These are phyloP conservation scores for Sporobolomyces pararoseus DNA, from an alignment of 768 basidiomycete species.

Conservation along the genomic window DNA sequence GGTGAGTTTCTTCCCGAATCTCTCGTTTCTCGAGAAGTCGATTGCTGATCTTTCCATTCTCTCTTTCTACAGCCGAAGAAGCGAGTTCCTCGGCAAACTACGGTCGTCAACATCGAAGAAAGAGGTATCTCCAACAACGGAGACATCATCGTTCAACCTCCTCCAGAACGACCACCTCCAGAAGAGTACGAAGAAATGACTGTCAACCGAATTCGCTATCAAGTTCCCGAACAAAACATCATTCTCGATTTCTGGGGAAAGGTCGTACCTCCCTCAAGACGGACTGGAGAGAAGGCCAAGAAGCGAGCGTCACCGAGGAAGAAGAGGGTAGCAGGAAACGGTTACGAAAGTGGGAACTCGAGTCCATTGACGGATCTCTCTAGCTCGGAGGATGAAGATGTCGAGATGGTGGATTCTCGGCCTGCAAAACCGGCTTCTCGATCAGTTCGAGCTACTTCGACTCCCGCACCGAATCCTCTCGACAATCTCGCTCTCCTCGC, in stretches of 20 bases:
- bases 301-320: constrained; percentile 14
- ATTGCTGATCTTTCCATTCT: neutral
- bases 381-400: constrained; percentile 21
- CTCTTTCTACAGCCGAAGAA: constrained; percentile 26
- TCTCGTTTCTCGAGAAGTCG: neutral
- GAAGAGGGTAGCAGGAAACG: neutral
- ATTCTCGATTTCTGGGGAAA: constrained; percentile 88
- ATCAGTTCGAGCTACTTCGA: neutral
- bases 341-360: constrained; percentile 29
- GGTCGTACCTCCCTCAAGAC: constrained; percentile 4
- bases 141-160: constrained; percentile 76
- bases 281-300: neutral
- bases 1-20: neutral
- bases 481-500: constrained; percentile 34
- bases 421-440: neutral
- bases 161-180: constrained; percentile 55
- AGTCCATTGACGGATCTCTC: constrained; percentile 24
- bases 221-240: constrained; percentile 87
- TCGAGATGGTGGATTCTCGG: neutral
- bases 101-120: constrained; percentile 69
- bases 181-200: constrained; percentile 69
- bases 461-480: constrained; percentile 8
- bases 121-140: constrained; percentile 80
- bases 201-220: constrained; percentile 72
- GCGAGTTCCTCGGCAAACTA: constrained; percentile 41